These are phyloP conservation scores for Pogostemon cablin DNA, from an alignment of 257 asterid species.

Conservation along the genomic window DNA sequence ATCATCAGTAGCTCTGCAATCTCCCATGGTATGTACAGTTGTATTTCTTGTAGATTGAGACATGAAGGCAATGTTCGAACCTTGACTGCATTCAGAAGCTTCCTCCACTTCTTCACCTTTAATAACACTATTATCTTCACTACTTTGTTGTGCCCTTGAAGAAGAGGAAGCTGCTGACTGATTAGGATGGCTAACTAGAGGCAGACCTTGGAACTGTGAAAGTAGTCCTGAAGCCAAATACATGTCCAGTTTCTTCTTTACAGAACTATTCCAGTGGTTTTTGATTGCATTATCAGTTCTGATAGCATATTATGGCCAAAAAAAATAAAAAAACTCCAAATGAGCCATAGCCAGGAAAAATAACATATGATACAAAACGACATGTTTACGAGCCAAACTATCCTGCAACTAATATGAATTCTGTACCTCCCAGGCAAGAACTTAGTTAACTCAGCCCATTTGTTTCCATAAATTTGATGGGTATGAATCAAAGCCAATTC, in stretches of 20 bases:
- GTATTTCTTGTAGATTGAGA: conserved; percentile 56
- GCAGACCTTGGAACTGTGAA: conserved; percentile 71
- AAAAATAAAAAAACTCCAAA: conserved; percentile 22
- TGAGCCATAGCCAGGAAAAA: conserved; percentile 30
- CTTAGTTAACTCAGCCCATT: conserved; percentile 99
- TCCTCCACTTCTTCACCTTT: conserved; percentile 70
- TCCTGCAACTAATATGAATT: conserved; percentile 27
- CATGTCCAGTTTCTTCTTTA: conserved; percentile 89
- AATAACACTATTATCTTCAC: conserved; percentile 74
- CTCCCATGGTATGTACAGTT: conserved; percentile 43
- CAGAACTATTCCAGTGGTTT: conserved; percentile 98
- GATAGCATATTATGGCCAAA: conserved; percentile 37
- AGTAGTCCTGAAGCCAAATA: conserved; percentile 89
- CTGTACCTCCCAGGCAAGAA: conserved; percentile 93
- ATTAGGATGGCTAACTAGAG: conserved; percentile 47
- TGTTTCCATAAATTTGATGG: conserved; percentile 92
- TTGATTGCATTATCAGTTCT: conserved; percentile 97
- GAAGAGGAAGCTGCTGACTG: conserved; percentile 65
- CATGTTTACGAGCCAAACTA: conserved; percentile 19
- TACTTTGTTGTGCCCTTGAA: conserved; percentile 67
- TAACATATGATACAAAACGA: conserved; percentile 13
- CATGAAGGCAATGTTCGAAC: conserved; percentile 53
- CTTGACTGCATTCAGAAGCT: conserved; percentile 89
- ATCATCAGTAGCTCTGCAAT: conserved; percentile 50
- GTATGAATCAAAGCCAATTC: conserved; percentile 87